phyloP scores from a whole-genome alignment of 805 yeast genomes.

The Metschnikowia santaceciliae region DNA sequence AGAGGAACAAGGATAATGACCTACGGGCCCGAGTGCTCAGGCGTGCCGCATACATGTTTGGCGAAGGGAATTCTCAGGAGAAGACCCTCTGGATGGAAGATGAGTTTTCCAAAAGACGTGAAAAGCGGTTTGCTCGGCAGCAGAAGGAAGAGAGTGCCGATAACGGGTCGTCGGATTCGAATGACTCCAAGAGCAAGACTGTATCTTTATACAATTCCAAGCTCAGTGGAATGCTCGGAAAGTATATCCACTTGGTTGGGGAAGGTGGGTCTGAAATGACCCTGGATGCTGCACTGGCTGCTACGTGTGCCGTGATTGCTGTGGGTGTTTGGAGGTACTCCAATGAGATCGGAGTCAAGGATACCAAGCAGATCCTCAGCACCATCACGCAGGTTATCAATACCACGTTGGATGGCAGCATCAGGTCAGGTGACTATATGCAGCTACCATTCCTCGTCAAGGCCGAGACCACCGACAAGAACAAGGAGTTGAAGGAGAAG shows the following conservation, averaged over 20 bases:
- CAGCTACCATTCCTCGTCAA: constrained; percentile 14
- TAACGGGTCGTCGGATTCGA: not conserved
- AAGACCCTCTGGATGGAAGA: constrained; percentile 66
- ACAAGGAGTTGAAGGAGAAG: not conserved
- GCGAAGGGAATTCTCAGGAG: constrained; percentile 51
- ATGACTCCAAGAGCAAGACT: not conserved
- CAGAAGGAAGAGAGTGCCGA: constrained; percentile 23
- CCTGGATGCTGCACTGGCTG: constrained; percentile 24
- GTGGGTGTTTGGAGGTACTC: constrained; percentile 12
- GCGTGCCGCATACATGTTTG: constrained; percentile 66
- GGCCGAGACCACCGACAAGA: not conserved
- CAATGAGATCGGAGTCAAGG: constrained; percentile 1
- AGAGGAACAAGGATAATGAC: constrained; percentile 85
- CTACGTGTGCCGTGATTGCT: constrained; percentile 24
- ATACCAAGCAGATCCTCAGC: constrained; percentile 4
- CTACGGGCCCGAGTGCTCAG: constrained; percentile 71
- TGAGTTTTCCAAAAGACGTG: constrained; percentile 66
- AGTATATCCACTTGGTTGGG: constrained; percentile 33
- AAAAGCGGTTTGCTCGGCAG: constrained; percentile 51
- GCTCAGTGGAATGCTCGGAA: constrained; percentile 27
- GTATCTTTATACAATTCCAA: constrained; percentile 21
- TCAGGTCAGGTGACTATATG: constrained; percentile 11
- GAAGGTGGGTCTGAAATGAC: constrained; percentile 32
- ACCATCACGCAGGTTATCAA: constrained; percentile 10
- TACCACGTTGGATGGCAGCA: constrained; percentile 10